Conservation (phyloP, 495 filamentous ascomycete genomes). For the Aspergillus sclerotioniger region DNA sequence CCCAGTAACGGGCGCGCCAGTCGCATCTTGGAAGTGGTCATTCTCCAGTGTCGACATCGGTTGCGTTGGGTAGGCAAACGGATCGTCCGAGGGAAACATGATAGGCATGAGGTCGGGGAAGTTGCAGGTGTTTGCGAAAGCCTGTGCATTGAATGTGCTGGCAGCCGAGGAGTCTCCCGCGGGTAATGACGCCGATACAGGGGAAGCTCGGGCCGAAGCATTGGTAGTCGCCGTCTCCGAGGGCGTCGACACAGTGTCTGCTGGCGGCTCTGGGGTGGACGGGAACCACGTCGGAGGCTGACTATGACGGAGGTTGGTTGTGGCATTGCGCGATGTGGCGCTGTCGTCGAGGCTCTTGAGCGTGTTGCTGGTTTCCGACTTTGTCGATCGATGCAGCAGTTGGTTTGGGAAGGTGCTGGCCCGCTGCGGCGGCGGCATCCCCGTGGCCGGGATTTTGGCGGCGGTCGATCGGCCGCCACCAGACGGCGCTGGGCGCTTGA, state of each 20-base stretch:
- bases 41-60: slow-evolving; percentile 67
- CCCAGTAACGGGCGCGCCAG: slow-evolving; percentile 6
- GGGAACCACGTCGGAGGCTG: slow-evolving; percentile 31
- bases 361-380: slow-evolving; percentile 21
- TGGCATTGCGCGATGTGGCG: slow-evolving; percentile 21
- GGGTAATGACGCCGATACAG: slow-evolving; percentile 14
- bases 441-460: slow-evolving; percentile 25
- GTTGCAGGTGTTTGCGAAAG: slow-evolving; percentile 32
- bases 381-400: slow-evolving; percentile 24
- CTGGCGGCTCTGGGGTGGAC: slow-evolving; percentile 31
- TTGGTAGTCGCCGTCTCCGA: slow-evolving; percentile 20
- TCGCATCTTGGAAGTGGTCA: slow-evolving; percentile 42
- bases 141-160: slow-evolving; percentile 29
- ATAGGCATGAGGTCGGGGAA: slow-evolving; percentile 77
- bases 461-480: slow-evolving; percentile 24
- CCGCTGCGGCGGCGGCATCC: slow-evolving; percentile 39
- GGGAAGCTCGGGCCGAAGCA: slow-evolving; percentile 26
- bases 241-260: slow-evolving; percentile 34
- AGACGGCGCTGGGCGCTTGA: slow-evolving; percentile 42
- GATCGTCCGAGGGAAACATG: slow-evolving; percentile 91
- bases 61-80: slow-evolving; percentile 86
- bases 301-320: slow-evolving; percentile 13
- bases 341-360: slow-evolving; percentile 36
- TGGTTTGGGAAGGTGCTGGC: slow-evolving; percentile 50
- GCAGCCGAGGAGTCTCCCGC: slow-evolving; percentile 17